Conservation (phyloP, 768 basidiomycete species). For the Sporobolomyces roseus region DNA sequence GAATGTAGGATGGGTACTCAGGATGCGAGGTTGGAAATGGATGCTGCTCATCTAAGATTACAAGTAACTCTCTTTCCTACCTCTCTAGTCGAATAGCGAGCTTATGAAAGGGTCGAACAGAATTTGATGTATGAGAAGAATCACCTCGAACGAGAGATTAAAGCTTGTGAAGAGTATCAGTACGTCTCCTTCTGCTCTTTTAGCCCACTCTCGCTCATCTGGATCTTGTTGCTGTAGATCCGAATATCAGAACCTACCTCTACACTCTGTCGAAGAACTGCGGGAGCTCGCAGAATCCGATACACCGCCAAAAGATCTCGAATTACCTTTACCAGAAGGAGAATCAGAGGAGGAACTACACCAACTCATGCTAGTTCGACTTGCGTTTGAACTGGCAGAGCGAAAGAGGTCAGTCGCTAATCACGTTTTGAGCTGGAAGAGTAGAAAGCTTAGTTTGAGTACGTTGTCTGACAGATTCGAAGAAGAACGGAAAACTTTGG, state of each 20-base stretch:
- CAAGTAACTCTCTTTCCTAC: constrained; percentile 15
- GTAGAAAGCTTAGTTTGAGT: background rate
- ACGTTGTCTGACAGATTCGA: constrained; percentile 20
- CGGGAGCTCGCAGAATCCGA: constrained; percentile 54
- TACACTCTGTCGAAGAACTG: constrained; percentile 69
- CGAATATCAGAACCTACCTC: constrained; percentile 78
- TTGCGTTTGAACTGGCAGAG: constrained; percentile 81
- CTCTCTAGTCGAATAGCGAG: background rate
- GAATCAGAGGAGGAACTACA: constrained; percentile 59
- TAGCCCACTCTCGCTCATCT: background rate
- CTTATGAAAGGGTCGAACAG: constrained; percentile 56
- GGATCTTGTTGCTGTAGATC: constrained; percentile 55
- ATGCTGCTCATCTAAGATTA: constrained; percentile 67
- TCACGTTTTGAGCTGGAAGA: background rate
- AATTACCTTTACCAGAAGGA: constrained; percentile 54
- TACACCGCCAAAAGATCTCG: constrained; percentile 57
- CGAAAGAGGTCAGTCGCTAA: constrained; percentile 66
- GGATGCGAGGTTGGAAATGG: constrained; percentile 80
- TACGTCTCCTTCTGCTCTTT: constrained; percentile 15
- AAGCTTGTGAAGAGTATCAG: constrained; percentile 75
- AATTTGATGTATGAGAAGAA: constrained; percentile 84
- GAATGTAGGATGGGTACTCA: constrained; percentile 62
- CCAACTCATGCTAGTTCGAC: constrained; percentile 78
- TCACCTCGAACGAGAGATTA: constrained; percentile 84
- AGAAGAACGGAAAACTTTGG: constrained; percentile 57